Conservation (phyloP, 2,329 filamentous ascomycete species). For the Cordyceps javanica region DNA sequence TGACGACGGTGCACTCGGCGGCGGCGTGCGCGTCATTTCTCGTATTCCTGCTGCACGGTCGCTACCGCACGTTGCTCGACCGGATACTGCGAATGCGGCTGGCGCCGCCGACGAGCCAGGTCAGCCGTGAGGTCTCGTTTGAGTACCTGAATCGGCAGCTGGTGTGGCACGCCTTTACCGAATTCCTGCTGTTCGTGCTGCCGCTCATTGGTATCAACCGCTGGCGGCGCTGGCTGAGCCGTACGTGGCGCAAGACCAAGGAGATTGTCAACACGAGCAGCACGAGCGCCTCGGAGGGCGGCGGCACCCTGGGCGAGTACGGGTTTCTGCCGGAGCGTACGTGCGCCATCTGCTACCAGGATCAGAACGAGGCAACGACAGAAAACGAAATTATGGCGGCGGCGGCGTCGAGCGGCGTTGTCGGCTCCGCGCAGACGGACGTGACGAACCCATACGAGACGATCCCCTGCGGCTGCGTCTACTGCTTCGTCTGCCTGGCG, state of each 20-base stretch:
- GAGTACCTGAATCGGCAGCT: slow-evolving; percentile 96
- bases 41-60: slow-evolving; percentile 83
- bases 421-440: slow-evolving; percentile 85
- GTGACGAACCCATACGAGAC: slow-evolving; percentile 95
- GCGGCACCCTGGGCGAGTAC: slow-evolving; percentile 63
- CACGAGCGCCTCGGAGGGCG: slow-evolving; percentile 35
- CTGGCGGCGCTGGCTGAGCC: slow-evolving; percentile 84
- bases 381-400: slow-evolving; percentile 73
- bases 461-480: slow-evolving; percentile 82
- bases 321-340: slow-evolving; percentile 86
- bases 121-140: slow-evolving; percentile 88
- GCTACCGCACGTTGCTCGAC: slow-evolving; percentile 87
- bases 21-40: slow-evolving; percentile 82
- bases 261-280: slow-evolving; percentile 48
- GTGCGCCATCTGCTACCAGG: slow-evolving; percentile 94
- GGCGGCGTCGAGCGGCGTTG: slow-evolving; percentile 65
- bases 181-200: slow-evolving; percentile 95
- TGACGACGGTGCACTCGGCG: slow-evolving; percentile 70
- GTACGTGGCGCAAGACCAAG: slow-evolving; percentile 78
- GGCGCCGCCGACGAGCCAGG: slow-evolving; percentile 75
- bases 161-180: slow-evolving; percentile 99
- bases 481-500: slow-evolving; percentile 94
- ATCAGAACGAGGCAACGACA: slow-evolving; percentile 71
- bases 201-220: slow-evolving; percentile 90
- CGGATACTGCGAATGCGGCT: slow-evolving; percentile 77